phyloP scores from a whole-genome alignment of 1,139 yeast species.

The Hemisphaericaspora lyxosophila region DNA sequence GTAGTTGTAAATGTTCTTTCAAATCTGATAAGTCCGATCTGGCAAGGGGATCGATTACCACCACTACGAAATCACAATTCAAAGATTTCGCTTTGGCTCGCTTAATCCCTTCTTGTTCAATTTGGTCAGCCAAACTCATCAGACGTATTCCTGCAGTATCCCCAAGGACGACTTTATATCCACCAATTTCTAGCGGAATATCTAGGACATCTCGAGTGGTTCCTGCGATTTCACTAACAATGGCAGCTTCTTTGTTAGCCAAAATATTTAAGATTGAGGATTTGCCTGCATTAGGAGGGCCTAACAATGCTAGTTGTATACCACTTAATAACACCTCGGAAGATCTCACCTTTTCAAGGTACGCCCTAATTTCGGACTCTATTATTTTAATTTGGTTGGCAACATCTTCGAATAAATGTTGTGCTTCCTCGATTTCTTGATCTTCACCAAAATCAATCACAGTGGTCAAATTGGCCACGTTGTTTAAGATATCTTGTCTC shows the following conservation, averaged over 20 bases:
- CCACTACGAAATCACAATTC: conserved; percentile 60
- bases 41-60: conserved; percentile 31
- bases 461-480: conserved; percentile 78
- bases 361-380: conserved; percentile 44
- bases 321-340: conserved; percentile 74
- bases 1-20: conserved; percentile 24
- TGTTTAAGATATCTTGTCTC: conserved; percentile 64
- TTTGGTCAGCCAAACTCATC: conserved; percentile 46
- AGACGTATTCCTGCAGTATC: conserved; percentile 92
- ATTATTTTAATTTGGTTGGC: conserved; percentile 40
- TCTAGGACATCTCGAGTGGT: conserved; percentile 91
- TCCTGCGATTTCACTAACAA: conserved; percentile 90
- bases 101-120: conserved; percentile 81
- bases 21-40: conserved; percentile 21
- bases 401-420: conserved; percentile 51
- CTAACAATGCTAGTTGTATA: conserved; percentile 68
- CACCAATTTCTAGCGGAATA: conserved; percentile 76
- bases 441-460: conserved; percentile 96
- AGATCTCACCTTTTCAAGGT: conserved; percentile 51
- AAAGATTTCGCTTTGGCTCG: conserved; percentile 64
- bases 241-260: conserved; percentile 81
- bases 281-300: conserved; percentile 97
- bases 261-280: conserved; percentile 76
- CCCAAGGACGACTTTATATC: conserved; percentile 79
- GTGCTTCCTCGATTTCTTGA: conserved; percentile 70